phyloP scores from a whole-genome alignment of 805 yeast species.

The Candida taoyuanica region DNA sequence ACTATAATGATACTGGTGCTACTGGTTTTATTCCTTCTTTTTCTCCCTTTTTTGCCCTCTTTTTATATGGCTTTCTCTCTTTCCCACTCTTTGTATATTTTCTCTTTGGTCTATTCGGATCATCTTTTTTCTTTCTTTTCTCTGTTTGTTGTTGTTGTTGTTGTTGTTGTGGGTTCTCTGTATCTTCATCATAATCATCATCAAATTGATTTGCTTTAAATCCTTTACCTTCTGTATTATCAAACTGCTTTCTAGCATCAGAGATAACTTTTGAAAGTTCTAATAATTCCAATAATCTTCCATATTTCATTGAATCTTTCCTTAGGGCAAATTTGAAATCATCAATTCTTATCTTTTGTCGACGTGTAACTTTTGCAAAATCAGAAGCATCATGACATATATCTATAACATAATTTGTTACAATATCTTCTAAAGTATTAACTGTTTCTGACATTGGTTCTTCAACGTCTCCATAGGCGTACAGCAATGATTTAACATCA shows the following conservation, averaged over 20 bases:
- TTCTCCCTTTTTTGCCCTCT: constrained; percentile 28
- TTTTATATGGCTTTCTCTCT: constrained; percentile 31
- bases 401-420: constrained; percentile 58
- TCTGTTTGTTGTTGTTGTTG: constrained; percentile 11
- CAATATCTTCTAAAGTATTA: constrained; percentile 61
- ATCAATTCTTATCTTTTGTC: constrained; percentile 64
- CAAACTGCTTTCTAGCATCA: constrained; percentile 64
- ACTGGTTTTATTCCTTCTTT: constrained; percentile 7
- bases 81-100: constrained; percentile 30
- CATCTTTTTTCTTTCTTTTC: constrained; percentile 15
- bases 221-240: constrained; percentile 50
- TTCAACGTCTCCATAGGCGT: constrained; percentile 71
- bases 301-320: constrained; percentile 60
- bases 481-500: constrained; percentile 54
- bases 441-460: constrained; percentile 64
- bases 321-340: constrained; percentile 69
- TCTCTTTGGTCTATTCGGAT: constrained; percentile 26
- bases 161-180: constrained; percentile 17
- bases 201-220: constrained; percentile 25
- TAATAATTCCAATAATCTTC: constrained; percentile 63
- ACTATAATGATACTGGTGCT: too few species aligned
- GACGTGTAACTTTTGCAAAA: constrained; percentile 44
- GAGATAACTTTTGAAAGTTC: constrained; percentile 54
- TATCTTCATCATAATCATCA: constrained; percentile 27
- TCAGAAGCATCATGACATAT: constrained; percentile 51